These are phyloP conservation scores for Xylona heveae DNA, from an alignment of 495 filamentous ascomycete genomes.

Conservation along the genomic window DNA sequence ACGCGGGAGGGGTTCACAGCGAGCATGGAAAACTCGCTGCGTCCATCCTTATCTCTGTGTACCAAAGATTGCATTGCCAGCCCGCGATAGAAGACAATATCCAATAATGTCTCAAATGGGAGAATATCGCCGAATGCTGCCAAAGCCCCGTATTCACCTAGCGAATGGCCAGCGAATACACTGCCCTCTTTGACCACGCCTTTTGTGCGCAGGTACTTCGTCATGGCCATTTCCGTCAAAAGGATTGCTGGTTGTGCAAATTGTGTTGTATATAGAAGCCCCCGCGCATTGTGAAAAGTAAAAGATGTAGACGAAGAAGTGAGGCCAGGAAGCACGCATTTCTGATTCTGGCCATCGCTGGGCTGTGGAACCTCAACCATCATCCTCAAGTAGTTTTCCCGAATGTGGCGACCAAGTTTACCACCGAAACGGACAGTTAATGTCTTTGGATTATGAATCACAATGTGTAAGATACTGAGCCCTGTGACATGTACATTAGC, in stretches of 20 bases:
- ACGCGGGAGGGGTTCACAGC: conserved; percentile 20
- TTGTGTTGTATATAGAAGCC: conserved; percentile 19
- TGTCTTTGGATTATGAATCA: conserved; percentile 18
- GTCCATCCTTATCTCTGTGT: conserved; percentile 12
- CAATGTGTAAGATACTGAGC: conserved; percentile 18
- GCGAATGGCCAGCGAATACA: conserved; percentile 21
- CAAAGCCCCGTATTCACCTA: conserved; percentile 21
- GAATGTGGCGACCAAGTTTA: conserved; percentile 13
- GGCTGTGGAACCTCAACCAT: conserved; percentile 6
- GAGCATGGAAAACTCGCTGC: conserved; percentile 18
- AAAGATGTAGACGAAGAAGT: conserved; percentile 11
- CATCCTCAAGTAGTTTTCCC: conserved; percentile 18
- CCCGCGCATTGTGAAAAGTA: conserved; percentile 14
- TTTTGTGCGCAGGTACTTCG: conserved; percentile 13
- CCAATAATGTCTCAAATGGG: conserved; percentile 11
- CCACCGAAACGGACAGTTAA: conserved; percentile 23
- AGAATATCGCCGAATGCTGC: conserved; percentile 13
- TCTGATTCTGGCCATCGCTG: conserved; percentile 5
- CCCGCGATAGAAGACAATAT: conserved; percentile 22
- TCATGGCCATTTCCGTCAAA: conserved; percentile 17
- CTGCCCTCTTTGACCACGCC: conserved; percentile 11
- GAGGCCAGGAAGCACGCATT: conserved; percentile 11
- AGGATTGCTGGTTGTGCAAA: conserved; percentile 22
- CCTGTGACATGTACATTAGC: conserved; percentile 11
- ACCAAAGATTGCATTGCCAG: conserved; percentile 20